These are phyloP conservation scores for Phytophthora chlamydospora DNA, from an alignment of 352 stramenopile genomes.

Conservation along the genomic window DNA sequence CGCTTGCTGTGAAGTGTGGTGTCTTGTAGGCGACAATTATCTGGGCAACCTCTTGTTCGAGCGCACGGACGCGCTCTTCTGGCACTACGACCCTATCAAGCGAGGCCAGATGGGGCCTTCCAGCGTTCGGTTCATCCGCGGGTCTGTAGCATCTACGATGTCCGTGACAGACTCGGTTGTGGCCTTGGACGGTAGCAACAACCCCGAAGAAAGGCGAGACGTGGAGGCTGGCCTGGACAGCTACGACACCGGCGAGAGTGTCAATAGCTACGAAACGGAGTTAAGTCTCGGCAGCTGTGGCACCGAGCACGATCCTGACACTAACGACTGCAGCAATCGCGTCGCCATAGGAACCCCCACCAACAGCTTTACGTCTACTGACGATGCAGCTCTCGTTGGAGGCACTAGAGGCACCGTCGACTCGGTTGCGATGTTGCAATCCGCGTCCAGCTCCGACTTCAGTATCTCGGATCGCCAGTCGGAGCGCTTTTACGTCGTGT, in stretches of 20 bases:
- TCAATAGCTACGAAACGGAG: conserved; percentile 18
- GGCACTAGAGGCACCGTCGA: conserved; percentile 20
- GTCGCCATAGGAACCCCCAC: conserved; percentile 16
- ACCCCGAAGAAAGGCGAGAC: conserved; percentile 7
- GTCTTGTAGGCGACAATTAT: conserved; percentile 50
- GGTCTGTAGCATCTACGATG: conserved; percentile 31
- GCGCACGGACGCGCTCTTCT: conserved; percentile 45
- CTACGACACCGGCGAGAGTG: conserved; percentile 14
- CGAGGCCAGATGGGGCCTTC: conserved; percentile 25
- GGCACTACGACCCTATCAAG: conserved; percentile 48
- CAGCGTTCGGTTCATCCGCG: conserved; percentile 33
- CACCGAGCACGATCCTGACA: conserved; percentile 5
- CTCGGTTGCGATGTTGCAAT: conserved; percentile 30
- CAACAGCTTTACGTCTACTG: conserved; percentile 21
- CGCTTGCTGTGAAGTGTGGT: conserved; percentile 41
- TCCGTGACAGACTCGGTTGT: conserved; percentile 27
- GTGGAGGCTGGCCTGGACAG: conserved; percentile 20
- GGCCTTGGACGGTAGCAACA: conserved; percentile 21
- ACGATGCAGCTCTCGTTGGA: conserved; percentile 1
- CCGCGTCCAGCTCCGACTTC: conserved; percentile 22
- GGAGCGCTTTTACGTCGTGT: conserved; percentile 23
- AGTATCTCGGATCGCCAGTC: conserved; percentile 21
- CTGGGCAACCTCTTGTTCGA: conserved; percentile 47
- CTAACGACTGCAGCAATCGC: conserved; percentile 19
- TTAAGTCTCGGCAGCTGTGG: conserved; percentile 25